Base-by-base conservation (phyloP, 225 moss, liverwort and hornwort species). In the Antitrichia curtipendula region DNA sequence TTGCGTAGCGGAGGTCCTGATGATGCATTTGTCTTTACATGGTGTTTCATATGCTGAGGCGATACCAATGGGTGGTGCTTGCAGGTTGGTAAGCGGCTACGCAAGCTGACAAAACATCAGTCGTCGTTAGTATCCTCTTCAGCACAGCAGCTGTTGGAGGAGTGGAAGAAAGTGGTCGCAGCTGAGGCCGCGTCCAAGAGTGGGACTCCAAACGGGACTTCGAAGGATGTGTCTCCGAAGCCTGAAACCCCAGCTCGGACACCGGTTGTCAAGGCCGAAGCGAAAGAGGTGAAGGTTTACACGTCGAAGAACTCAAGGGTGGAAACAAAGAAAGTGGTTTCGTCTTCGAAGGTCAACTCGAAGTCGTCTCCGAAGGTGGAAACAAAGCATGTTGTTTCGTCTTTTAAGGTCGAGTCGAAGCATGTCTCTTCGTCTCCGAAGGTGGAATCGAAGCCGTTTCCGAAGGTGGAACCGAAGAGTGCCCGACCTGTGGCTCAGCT, bases 71-170 rank as follows among this genome's bases (percentile, higher is more conserved):
- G 65, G n/a, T 77, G 85, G 45, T 88, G 74, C 86, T 28, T 80
- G 85, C 93, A 98, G 98, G 97, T 98, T 60, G 98, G 96, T 56
- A 98, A 94, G 91, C 94, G 93, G 76, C 92, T 98, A 53, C 95
- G 96, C 45, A 96, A 95, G 89, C 91, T 98, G 53, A 95, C 95
- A 20, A 98, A 98, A 86, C 97, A 97, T 90, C 90, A 93, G 49
- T 95, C 90, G 61, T 84, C 93, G 31, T 89, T 86, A 64, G 91
- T 98, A 89, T 91, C 92, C 40, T 85, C 93, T 56, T 85, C 95
- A 71, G 96, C 98, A 9, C 96, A 94, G 86, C 90, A 88, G 72
- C 82, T 98, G 60, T 89, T 98, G 87, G 95, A 95, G 40, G 93
- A 84, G 28, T 98, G 98, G 98, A 98, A 94, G 85, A 96, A 95